These are phyloP conservation scores for Populus pruinosa DNA, from an alignment of 345 rosid species.

Conservation along the genomic window DNA sequence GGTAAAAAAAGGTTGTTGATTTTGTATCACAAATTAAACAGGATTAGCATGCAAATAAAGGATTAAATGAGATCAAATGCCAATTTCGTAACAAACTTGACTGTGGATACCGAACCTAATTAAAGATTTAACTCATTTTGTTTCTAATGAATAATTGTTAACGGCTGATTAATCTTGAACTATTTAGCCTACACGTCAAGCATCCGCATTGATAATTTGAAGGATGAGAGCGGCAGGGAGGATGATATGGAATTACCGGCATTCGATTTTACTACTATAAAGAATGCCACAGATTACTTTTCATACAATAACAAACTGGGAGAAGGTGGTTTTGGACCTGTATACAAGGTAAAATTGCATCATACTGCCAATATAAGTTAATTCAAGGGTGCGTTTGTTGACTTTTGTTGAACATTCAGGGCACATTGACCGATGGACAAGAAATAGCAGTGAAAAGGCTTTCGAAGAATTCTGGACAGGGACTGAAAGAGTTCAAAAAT, in stretches of 20 bases:
- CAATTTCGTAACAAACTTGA: not conserved
- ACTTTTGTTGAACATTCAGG: constrained; percentile 19
- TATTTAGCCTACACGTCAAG: constrained; percentile 16
- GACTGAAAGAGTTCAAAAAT: constrained; percentile 43
- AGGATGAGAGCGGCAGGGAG: not conserved
- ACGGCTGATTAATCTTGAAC: not conserved
- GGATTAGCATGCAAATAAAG: not conserved
- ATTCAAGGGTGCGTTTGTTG: not conserved
- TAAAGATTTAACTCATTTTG: not conserved
- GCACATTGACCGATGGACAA: constrained; percentile 33
- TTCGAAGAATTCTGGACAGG: constrained; percentile 42
- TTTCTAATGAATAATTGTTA: not conserved
- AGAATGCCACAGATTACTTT: constrained; percentile 1
- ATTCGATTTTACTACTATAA: not conserved
- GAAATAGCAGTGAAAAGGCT: constrained; percentile 56
- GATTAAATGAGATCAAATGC: not conserved
- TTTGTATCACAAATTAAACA: not conserved
- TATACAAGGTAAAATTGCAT: constrained; percentile 5
- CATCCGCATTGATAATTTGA: not conserved
- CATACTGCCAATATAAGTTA: not conserved
- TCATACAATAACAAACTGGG: constrained; percentile 1
- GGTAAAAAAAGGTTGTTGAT: not conserved
- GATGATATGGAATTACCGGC: not conserved
- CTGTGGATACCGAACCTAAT: not conserved
- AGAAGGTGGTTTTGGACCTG: constrained; percentile 10